Percentiles rank a stretch among this genome's conserved stretches.
Evolutionary conservation across 2,329 filamentous ascomycete species (phyloP).

Genomic region (Uncinocarpus reesii): DNA sequence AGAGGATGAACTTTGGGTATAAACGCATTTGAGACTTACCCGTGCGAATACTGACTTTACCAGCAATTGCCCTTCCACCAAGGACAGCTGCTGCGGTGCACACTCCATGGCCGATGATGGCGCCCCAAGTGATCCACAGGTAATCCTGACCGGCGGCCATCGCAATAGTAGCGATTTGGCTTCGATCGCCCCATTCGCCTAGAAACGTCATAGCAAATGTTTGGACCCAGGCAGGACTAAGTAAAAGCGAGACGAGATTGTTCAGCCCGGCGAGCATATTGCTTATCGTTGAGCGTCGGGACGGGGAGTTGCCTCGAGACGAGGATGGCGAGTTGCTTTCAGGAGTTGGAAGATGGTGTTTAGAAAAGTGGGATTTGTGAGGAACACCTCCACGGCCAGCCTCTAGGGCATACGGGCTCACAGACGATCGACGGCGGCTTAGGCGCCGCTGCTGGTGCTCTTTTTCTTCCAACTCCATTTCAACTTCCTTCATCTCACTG

Average conservation of each 20-base stretch:
- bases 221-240: constrained; percentile 96
- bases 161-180: constrained; percentile 94
- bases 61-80: constrained; percentile 83
- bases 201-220: constrained; percentile 99
- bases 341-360: constrained; percentile 66
- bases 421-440: constrained; percentile 53
- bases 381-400: constrained; percentile 55
- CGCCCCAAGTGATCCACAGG: constrained; percentile 94
- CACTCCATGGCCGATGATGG: constrained; percentile 71
- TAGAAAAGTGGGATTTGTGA: constrained; percentile 58
- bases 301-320: constrained; percentile 49
- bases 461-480: constrained; percentile 86
- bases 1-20: neutral
- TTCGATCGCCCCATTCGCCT: constrained; percentile 95
- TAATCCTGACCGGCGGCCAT: constrained; percentile 98
- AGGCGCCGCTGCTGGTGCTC: constrained; percentile 64
- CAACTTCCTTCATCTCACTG: constrained; percentile 97
- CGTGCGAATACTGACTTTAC: constrained; percentile 86
- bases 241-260: constrained; percentile 76
- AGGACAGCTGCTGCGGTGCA: constrained; percentile 89
- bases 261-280: constrained; percentile 54
- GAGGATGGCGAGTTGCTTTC: constrained; percentile 71
- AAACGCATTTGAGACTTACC: constrained; percentile 52
- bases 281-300: constrained; percentile 37
- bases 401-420: constrained; percentile 69